Percentiles rank a stretch among this genome's conserved stretches.
Evolutionary conservation across 1,284 basidiomycete genomes (phyloP).

Genomic region (Retiboletus flavoniger): DNA sequence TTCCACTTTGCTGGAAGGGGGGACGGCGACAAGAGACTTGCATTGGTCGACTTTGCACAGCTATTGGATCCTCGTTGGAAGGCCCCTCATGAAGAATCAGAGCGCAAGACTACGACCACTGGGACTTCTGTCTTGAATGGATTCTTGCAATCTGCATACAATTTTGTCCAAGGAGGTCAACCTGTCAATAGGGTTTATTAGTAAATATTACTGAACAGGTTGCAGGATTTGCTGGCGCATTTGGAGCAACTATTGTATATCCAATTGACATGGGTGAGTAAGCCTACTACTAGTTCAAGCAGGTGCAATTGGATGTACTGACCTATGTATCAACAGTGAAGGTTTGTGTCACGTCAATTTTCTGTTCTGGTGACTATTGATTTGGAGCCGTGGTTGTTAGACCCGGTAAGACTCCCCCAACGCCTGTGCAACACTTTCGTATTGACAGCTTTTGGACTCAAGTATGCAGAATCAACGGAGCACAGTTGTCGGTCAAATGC

Average conservation of each 20-base stretch:
- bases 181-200: neutral
- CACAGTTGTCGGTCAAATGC: slow-evolving; percentile 89
- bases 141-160: slow-evolving; percentile 72
- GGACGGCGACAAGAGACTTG: slow-evolving; percentile 62
- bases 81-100: slow-evolving; percentile 57
- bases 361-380: slow-evolving; percentile 4
- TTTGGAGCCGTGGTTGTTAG: slow-evolving; percentile 38
- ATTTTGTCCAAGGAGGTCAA: slow-evolving; percentile 85
- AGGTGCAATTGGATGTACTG: slow-evolving; percentile 3
- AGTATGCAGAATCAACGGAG: slow-evolving; percentile 98
- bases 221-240: slow-evolving; percentile 81
- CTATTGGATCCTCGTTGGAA: slow-evolving; percentile 85
- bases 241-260: slow-evolving; percentile 91
- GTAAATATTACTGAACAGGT: slow-evolving; percentile 5
- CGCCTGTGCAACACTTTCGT: neutral
- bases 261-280: slow-evolving; percentile 88
- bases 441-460: slow-evolving; percentile 3
- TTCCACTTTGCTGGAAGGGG: slow-evolving; percentile 94
- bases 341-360: slow-evolving; percentile 44
- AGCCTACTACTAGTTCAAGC: neutral
- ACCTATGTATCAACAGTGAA: slow-evolving; percentile 50
- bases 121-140: slow-evolving; percentile 47
- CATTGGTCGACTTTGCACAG: slow-evolving; percentile 85
- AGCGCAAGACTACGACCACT: slow-evolving; percentile 33
- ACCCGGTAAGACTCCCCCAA: slow-evolving; percentile 52